Evolutionary conservation across 495 filamentous ascomycete genomes (phyloP), one percentile per base, ranked within the genome.

Genomic region (Penicillium silybi): DNA sequence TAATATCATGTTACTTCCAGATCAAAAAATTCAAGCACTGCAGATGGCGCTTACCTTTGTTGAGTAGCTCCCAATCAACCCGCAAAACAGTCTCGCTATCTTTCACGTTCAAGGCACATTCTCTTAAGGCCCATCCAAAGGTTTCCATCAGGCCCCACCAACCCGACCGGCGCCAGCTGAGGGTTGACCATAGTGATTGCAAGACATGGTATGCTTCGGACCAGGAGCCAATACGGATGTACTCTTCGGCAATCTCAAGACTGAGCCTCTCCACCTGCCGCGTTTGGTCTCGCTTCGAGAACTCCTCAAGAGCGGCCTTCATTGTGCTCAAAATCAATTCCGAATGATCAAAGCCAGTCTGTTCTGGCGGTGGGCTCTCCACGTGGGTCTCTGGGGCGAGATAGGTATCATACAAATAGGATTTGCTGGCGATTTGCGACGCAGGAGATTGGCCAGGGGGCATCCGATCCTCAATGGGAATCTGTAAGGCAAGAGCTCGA

Each of bases 1-100:
- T 37, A 59, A n/a, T 17, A 39, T 41, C 43, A 48, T 51, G 34
- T 62, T 40, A 54, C 15, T 39, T 10, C 2, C 2, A n/a, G 16
- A 39, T 17, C 16, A 19, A 16, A 16, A 39, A 5, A 18, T 18
- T 4, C 2, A 1, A 6, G 18, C 2, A n/a, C 4, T 7, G 1
- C n/a, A 10, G n/a, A 18, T 39, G 16, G 4, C 37, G 11, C 86
- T 66, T 65, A 91, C 87, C 72, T 52, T 69, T 74, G 57, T 84
- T 85, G 52, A 89, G 70, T 27, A 96, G 75, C 62, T 97, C 92
- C 83, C 91, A 92, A 46, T 90, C 85, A n/a, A 92, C 85, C 32
- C 81, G 79, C 23, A 96, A 62, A 9, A 92, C 69, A 13, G 82
- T 78, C 37, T 85, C 84, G 11, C 75, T 75, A 56, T 90, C 82